Conservation (phyloP, 176 grass and related monocot genomes). For the Avena atlantica region DNA sequence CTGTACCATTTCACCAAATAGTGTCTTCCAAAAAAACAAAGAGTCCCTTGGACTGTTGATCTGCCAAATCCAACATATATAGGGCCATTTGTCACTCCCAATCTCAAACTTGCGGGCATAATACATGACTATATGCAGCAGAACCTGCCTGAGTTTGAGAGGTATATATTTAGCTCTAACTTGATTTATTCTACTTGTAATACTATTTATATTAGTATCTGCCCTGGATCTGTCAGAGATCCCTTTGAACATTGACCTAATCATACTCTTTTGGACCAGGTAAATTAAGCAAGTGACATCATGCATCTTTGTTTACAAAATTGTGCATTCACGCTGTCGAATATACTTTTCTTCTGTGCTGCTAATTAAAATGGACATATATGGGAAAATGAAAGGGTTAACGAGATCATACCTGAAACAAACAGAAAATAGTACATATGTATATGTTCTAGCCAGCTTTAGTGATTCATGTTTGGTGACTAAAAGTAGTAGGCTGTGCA, state of each 20-base stretch:
- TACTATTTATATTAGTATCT: too few relatives aligned
- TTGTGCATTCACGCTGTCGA: background rate
- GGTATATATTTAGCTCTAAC: background rate
- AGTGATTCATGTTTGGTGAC: slow-evolving; percentile 32
- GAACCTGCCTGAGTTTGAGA: background rate
- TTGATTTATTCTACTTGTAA: background rate
- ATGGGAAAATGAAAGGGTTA: background rate
- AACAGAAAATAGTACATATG: background rate
- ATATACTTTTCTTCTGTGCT: slow-evolving; percentile 1
- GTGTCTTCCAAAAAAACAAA: slow-evolving; percentile 15
- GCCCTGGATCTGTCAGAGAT: background rate
- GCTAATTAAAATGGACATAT: background rate
- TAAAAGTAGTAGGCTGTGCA: slow-evolving; percentile 53
- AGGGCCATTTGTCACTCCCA: slow-evolving; percentile 40
- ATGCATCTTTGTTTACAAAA: slow-evolving; percentile 13
- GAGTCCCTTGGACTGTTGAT: background rate
- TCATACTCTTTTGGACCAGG: slow-evolving; percentile 28
- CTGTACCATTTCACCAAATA: background rate
- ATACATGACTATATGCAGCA: background rate
- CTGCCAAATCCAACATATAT: background rate
- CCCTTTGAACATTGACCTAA: slow-evolving; percentile 27
- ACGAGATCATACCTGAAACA: background rate
- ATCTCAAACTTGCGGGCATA: background rate
- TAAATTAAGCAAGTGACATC: background rate
- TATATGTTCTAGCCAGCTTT: background rate